Evolutionary conservation across 2,329 filamentous ascomycete species (phyloP), one percentile per base, ranked within the genome.

Genomic region (Lojkania enalia): DNA sequence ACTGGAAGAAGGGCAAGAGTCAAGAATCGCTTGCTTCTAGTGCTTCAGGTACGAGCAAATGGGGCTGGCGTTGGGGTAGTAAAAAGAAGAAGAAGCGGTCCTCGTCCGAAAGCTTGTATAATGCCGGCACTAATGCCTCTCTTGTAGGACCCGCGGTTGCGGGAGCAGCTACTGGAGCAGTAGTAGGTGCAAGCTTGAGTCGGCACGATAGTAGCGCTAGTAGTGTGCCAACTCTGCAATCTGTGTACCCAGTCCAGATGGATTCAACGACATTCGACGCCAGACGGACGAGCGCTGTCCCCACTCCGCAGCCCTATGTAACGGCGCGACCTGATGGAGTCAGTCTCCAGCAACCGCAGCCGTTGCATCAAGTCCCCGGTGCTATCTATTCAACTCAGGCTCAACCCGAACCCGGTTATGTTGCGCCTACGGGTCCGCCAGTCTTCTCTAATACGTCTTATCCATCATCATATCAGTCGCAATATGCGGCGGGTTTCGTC

Each of bases 301-400:
- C 75, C 13, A 63, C 66, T 45, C 67, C 59, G 12, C 67, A 69
- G 40, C 61, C 66, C 38, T 35, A 66, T 3, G 42, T 69, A 11
- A 66, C 65, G 13, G 55, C 65, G 5, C 57, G 61, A 23, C 62
- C 63, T 6, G 65, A 60, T 74, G 76, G 82, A 0, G 78, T 90
- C 21, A 83, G 85, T 9, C 76, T 96, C n/a, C 87, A 94, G 64
- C 89, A 95, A 58, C 91, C 91, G 2, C 86, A 90, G 56, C 91
- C 91, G 2, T 80, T 88, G 46, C 77, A 80, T 2, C 88, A 88
- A 0, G 83, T 95, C 2, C 84, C 85, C 27, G 80, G 81, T 49
- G 80, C 81, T 14, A 78, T 91, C 1, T 88, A 89, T 57, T 78
- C 71, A 15, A 70, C 70, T 3, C 73, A 76, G 48, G 63, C 67